Percentiles rank a stretch among this genome's conserved stretches.
These are phyloP conservation scores for Tuber aestivum DNA, from an alignment of 495 filamentous ascomycete species.

Conservation along the genomic window DNA sequence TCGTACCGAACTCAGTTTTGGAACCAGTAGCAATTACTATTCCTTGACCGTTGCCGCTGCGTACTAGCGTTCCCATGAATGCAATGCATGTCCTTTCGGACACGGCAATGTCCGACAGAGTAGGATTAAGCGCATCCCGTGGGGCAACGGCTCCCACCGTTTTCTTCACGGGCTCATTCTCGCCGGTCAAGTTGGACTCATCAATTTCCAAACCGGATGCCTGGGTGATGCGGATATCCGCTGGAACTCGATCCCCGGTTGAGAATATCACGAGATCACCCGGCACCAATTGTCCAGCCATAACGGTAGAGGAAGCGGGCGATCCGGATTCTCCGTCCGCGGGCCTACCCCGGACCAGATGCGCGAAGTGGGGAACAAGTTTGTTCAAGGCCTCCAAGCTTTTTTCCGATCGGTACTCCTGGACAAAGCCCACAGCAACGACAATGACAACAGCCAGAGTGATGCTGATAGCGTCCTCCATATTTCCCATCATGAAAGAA, in stretches of 20 bases:
- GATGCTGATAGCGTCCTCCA: conserved; percentile 94
- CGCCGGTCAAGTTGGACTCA: conserved; percentile 93
- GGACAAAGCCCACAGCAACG: conserved; percentile 89
- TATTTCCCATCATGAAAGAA: conserved; percentile 88
- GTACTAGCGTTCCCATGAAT: conserved; percentile 96
- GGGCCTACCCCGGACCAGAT: conserved; percentile 65
- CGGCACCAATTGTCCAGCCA: conserved; percentile 77
- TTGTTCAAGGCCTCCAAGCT: conserved; percentile 91
- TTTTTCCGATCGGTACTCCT: conserved; percentile 97
- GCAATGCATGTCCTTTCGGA: conserved; percentile 56
- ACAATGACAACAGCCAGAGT: conserved; percentile 93
- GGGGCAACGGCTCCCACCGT: conserved; percentile 56
- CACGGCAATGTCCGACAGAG: conserved; percentile 35
- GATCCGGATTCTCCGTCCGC: conserved; percentile 48
- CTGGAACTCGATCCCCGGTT: conserved; percentile 92
- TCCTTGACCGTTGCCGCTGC: conserved; percentile 91
- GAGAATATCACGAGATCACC: conserved; percentile 90
- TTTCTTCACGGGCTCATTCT: conserved; percentile 87
- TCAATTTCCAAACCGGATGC: conserved; percentile 86
- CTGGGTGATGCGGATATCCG: conserved; percentile 89
- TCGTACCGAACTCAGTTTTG: conserved; percentile 92
- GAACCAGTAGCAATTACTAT: conserved; percentile 91
- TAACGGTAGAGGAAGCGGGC: conserved; percentile 71
- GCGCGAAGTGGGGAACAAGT: conserved; percentile 87
- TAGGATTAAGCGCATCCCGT: conserved; percentile 30